These are phyloP conservation scores for Zizania palustris DNA, from an alignment of 202 grass and related monocot genomes.

Conservation along the genomic window DNA sequence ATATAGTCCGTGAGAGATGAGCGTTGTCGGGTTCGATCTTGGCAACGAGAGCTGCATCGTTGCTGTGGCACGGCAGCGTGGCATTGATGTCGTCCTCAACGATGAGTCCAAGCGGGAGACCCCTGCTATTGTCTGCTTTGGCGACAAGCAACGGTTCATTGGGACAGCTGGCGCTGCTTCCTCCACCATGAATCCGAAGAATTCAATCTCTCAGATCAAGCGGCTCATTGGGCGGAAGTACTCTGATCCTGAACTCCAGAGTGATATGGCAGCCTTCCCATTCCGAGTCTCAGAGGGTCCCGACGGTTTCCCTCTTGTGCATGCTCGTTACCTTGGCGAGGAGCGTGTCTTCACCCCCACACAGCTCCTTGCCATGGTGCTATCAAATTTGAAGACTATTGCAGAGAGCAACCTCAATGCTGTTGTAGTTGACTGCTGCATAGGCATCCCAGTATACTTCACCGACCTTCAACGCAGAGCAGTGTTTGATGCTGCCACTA, in stretches of 20 bases:
- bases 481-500: conserved; percentile 77
- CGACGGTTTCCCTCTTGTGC: conserved; percentile 75
- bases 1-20: conserved; percentile 52
- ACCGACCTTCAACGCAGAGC: conserved; percentile 84
- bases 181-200: conserved; percentile 86
- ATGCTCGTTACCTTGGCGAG: conserved; percentile 67
- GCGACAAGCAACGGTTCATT: conserved; percentile 95
- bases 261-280: conserved; percentile 61
- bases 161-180: conserved; percentile 79
- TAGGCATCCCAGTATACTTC: conserved; percentile 89
- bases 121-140: conserved; percentile 89
- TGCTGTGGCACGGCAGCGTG: conserved; percentile 81
- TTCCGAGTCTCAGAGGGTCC: conserved; percentile 72
- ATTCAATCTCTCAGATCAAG: conserved; percentile 96
- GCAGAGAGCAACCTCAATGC: conserved; percentile 83
- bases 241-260: conserved; percentile 73
- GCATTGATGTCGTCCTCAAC: conserved; percentile 94
- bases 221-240: conserved; percentile 81
- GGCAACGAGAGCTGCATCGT: conserved; percentile 99
- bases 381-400: conserved; percentile 84
- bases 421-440: conserved; percentile 84
- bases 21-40: conserved; percentile 93
- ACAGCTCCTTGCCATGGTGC: conserved; percentile 89
- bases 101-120: conserved; percentile 99
- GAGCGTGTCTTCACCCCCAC: conserved; percentile 73